Evolutionary conservation across 805 yeast genomes (phyloP).

Genomic region (Metschnikowia baotianmanensis): DNA sequence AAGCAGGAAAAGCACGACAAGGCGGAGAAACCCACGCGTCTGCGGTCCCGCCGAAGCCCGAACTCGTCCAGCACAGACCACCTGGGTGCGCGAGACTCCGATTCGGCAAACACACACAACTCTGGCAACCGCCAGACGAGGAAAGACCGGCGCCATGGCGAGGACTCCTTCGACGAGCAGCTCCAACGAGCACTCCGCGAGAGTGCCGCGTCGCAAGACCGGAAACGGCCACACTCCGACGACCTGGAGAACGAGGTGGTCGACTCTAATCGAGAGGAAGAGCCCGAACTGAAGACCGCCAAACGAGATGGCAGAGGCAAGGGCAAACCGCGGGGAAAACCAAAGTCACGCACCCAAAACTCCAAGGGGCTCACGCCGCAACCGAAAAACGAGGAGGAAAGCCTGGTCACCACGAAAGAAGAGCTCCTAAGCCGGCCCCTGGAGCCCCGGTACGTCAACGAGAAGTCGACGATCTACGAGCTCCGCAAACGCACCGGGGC

Average conservation of each 20-base stretch:
- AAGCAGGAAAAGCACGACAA: slow-evolving; percentile 9
- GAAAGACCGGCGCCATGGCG: slow-evolving; percentile 34
- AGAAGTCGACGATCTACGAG: slow-evolving; percentile 71
- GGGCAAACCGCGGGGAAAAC: slow-evolving; percentile 9
- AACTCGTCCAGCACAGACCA: not conserved
- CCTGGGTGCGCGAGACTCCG: slow-evolving; percentile 5
- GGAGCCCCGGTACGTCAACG: slow-evolving; percentile 80
- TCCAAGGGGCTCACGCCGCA: slow-evolving; percentile 10
- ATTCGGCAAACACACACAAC: slow-evolving; percentile 15
- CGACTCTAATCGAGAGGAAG: slow-evolving; percentile 16
- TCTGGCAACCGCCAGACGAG: slow-evolving; percentile 22
- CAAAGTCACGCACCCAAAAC: slow-evolving; percentile 2
- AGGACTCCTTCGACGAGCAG: slow-evolving; percentile 39
- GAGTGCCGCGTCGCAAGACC: slow-evolving; percentile 47
- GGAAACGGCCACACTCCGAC: slow-evolving; percentile 18
- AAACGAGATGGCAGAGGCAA: slow-evolving; percentile 12
- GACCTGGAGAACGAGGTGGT: slow-evolving; percentile 13
- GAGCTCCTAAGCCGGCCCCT: slow-evolving; percentile 66
- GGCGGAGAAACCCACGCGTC: slow-evolving; percentile 16
- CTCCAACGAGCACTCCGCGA: slow-evolving; percentile 52
- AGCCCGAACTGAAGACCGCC: slow-evolving; percentile 5
- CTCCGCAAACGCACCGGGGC: slow-evolving; percentile 87
- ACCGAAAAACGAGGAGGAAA: slow-evolving; percentile 3
- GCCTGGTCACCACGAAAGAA: slow-evolving; percentile 27
- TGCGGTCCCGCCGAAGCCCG: slow-evolving; percentile 9